These are phyloP conservation scores for Cladosporium austrohemisphaericum DNA, from an alignment of 2,329 filamentous ascomycete genomes.

Conservation along the genomic window DNA sequence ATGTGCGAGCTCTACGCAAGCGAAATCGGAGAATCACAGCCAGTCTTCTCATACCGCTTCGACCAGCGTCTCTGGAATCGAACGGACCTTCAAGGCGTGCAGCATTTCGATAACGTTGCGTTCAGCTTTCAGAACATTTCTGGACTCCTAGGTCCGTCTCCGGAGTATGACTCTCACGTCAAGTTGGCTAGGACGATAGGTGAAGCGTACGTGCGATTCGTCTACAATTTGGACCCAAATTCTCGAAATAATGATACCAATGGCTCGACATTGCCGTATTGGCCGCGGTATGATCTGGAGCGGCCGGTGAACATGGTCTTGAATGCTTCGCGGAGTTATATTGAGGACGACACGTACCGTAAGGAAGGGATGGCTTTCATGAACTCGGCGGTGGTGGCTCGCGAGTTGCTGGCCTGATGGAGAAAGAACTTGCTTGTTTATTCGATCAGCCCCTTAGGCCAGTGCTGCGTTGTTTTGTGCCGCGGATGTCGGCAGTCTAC, in stretches of 20 bases:
- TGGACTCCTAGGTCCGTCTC: constrained; percentile 45
- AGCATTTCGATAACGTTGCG: constrained; percentile 50
- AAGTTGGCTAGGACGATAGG: constrained; percentile 38
- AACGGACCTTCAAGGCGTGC: constrained; percentile 39
- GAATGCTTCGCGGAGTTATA: constrained; percentile 42
- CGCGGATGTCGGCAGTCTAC: too few species aligned
- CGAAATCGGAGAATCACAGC: constrained; percentile 23
- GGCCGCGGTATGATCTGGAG: constrained; percentile 41
- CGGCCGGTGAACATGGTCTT: constrained; percentile 46
- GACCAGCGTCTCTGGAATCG: constrained; percentile 47
- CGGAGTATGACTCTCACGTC: constrained; percentile 36
- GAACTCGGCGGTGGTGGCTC: constrained; percentile 26
- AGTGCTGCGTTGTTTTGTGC: too few species aligned
- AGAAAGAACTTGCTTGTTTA: too few species aligned
- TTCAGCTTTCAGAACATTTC: constrained; percentile 52
- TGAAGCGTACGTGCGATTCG: constrained; percentile 44
- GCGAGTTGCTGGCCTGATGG: constrained; percentile 4
- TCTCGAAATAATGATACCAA: constrained; percentile 19
- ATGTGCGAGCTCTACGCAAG: constrained; percentile 42
- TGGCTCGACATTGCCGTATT: constrained; percentile 34
- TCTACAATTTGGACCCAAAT: constrained; percentile 44
- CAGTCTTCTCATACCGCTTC: constrained; percentile 50
- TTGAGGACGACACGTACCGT: constrained; percentile 48
- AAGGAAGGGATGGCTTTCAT: constrained; percentile 46
- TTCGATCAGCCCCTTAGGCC: too few species aligned